Evolutionary conservation across 2,329 filamentous ascomycete genomes (phyloP).

Genomic region (Trichophyton schoenleinii): DNA sequence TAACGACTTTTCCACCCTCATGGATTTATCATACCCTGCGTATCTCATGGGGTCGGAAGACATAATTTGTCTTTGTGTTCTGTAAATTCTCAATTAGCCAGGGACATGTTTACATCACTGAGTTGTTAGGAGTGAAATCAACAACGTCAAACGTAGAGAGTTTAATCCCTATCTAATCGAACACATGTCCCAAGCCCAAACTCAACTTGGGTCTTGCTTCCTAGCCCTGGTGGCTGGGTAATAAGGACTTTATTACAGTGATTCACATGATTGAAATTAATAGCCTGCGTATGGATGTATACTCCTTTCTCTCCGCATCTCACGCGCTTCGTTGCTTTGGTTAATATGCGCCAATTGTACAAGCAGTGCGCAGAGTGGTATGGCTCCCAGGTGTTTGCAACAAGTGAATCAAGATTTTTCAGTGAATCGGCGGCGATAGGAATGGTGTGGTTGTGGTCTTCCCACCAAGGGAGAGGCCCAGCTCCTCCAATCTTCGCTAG

Average conservation of each 20-base stretch:
- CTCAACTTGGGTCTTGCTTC: constrained; percentile 7
- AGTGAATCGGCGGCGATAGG: constrained; percentile 6
- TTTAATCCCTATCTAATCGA: background rate
- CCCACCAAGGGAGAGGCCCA: constrained; percentile 9
- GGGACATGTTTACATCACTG: too few species aligned
- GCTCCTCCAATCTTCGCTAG: background rate
- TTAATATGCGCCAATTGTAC: constrained; percentile 10
- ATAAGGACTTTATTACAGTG: constrained; percentile 9
- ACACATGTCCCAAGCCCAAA: constrained; percentile 9
- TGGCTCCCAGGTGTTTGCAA: constrained; percentile 10
- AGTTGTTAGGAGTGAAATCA: too few species aligned
- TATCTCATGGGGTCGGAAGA: too few species aligned
- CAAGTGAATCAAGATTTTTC: constrained; percentile 4
- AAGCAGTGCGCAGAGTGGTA: constrained; percentile 10
- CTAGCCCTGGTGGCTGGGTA: constrained; percentile 1
- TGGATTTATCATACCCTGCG: too few species aligned
- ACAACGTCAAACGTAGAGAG: too few species aligned
- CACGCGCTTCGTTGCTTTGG: constrained; percentile 9
- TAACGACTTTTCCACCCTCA: too few species aligned
- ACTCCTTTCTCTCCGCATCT: constrained; percentile 7
- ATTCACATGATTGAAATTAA: constrained; percentile 7
- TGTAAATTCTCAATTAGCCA: too few species aligned
- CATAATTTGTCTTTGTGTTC: too few species aligned
- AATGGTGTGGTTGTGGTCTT: constrained; percentile 5
- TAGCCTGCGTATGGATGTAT: constrained; percentile 8